Evolutionary conservation across 352 stramenopile genomes (phyloP), one percentile per base, ranked within the genome.

Genomic region (Pythium diclinum): DNA sequence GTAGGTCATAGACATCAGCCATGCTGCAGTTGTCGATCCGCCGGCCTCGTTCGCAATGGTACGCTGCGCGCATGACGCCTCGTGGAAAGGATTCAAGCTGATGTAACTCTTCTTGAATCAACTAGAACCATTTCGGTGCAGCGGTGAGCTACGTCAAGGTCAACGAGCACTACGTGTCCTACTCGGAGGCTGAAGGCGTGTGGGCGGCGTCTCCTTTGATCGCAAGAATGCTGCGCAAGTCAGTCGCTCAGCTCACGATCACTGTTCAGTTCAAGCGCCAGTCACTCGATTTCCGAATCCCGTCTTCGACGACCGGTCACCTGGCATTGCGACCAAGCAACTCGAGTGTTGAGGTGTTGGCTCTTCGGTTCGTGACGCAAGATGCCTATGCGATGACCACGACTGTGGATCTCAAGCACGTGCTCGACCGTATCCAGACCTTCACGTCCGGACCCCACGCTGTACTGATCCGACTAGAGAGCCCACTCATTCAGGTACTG

Each of bases 81-180:
- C 2, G 25, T 3, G 25, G 25, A 28, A 28, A 28, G 25, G 4
- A 28, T 28, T 28, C 25, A 28, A 28, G 25, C 25, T 28, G 25
- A 28, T 28, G 25, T 28, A 10, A 6, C 8, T 0, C 6, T 38
- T 13, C 33, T 38, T 10, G 8, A 38, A 38, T 13, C 11, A 1
- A 9, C 33, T 11, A 38, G 49, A 21, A 47, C 6, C 30, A 33
- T 19, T 60, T 69, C 56, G 25, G 38, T n/a, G 25, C 49, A 1
- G 23, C 59, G 3, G 6, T 69, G 17, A 56, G 32, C 19, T 69
- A 52, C 49, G 58, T 69, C 42, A 49, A 61, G 16, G 63, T 69
- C n/a, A 69, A 69, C 40, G 52, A 62, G 3, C 34, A 69, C 32
- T 65, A 61, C 63, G 56, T 69, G 38, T 55, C 32, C 8, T 53